Evolutionary conservation across 257 asterid species (phyloP).

Genomic region (Solanum virginianum): DNA sequence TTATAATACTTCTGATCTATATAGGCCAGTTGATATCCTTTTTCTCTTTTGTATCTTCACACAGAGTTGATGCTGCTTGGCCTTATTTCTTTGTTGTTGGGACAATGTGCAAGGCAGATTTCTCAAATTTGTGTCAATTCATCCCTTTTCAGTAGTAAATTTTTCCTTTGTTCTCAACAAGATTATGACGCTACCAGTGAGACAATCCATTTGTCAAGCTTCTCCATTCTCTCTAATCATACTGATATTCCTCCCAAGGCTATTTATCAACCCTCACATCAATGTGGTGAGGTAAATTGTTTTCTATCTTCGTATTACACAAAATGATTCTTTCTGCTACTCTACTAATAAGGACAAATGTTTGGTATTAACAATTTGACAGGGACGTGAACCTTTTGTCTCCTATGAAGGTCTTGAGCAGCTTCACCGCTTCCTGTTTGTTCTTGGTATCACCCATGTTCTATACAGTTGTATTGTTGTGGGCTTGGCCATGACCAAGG

Average conservation of each 20-base stretch:
- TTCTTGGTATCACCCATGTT: constrained; percentile 78
- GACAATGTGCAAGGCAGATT: constrained; percentile 87
- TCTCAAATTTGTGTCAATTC: constrained; percentile 71
- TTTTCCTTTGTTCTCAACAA: constrained; percentile 57
- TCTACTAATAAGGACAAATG: neutral
- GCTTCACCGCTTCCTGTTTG: constrained; percentile 77
- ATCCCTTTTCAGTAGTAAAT: constrained; percentile 66
- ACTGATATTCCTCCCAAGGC: constrained; percentile 46
- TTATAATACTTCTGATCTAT: neutral
- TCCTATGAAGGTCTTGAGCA: constrained; percentile 88
- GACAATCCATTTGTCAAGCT: constrained; percentile 17
- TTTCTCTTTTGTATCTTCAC: neutral
- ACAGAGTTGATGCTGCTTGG: constrained; percentile 93
- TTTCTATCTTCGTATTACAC: neutral
- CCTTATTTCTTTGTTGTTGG: constrained; percentile 69
- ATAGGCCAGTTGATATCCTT: neutral
- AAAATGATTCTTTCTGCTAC: neutral
- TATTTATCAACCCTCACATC: constrained; percentile 25
- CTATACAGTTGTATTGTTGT: constrained; percentile 65
- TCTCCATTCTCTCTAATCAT: constrained; percentile 14
- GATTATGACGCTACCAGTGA: constrained; percentile 26
- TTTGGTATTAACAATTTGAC: neutral
- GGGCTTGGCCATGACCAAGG: constrained; percentile 88
- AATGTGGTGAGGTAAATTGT: constrained; percentile 55
- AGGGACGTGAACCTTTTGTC: constrained; percentile 86